A percentile compares a stretch with the other conserved stretches of the same genome.
phyloP scores from a whole-genome alignment of 257 asterid species.

The Capsicum chinense region DNA sequence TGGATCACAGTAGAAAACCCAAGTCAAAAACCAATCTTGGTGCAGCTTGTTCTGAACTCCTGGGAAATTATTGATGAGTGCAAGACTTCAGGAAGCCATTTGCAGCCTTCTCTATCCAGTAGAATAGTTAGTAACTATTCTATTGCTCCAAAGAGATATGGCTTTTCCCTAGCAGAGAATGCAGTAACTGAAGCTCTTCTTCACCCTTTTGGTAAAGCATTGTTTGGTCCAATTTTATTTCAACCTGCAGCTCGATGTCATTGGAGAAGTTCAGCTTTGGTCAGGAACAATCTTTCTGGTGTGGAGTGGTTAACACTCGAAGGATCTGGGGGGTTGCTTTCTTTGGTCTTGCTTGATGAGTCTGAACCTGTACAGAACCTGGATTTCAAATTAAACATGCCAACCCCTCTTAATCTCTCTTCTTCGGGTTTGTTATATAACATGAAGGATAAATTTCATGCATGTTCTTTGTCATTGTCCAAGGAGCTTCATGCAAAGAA shows the following conservation, averaged over 20 bases:
- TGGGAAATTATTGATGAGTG: slow-evolving; percentile 74
- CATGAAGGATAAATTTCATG: slow-evolving; percentile 40
- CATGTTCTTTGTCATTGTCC: slow-evolving; percentile 58
- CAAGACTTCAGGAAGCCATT: slow-evolving; percentile 49
- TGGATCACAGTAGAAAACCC: slow-evolving; percentile 77
- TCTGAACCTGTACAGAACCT: slow-evolving; percentile 58
- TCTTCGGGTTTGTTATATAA: slow-evolving; percentile 45
- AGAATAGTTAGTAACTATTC: slow-evolving; percentile 51
- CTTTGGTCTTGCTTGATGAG: slow-evolving; percentile 69
- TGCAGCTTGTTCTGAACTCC: slow-evolving; percentile 83
- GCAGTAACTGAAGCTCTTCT: slow-evolving; percentile 82
- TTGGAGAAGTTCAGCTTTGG: slow-evolving; percentile 81
- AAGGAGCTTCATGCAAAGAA: slow-evolving; percentile 82
- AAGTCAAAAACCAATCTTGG: slow-evolving; percentile 59
- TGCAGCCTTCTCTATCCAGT: slow-evolving; percentile 56
- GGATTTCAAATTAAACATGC: slow-evolving; percentile 63
- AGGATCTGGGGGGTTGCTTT: slow-evolving; percentile 79
- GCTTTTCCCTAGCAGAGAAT: slow-evolving; percentile 78
- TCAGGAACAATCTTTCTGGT: slow-evolving; percentile 90
- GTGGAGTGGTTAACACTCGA: slow-evolving; percentile 81
- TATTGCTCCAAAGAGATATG: slow-evolving; percentile 62
- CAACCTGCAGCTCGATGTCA: slow-evolving; percentile 83
- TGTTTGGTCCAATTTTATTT: slow-evolving; percentile 82
- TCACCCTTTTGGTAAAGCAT: slow-evolving; percentile 64
- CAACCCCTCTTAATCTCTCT: slow-evolving; percentile 45